These are phyloP conservation scores for Dillenia suffruticosa DNA, from an alignment of 164 flowering plant species.

Conservation along the genomic window DNA sequence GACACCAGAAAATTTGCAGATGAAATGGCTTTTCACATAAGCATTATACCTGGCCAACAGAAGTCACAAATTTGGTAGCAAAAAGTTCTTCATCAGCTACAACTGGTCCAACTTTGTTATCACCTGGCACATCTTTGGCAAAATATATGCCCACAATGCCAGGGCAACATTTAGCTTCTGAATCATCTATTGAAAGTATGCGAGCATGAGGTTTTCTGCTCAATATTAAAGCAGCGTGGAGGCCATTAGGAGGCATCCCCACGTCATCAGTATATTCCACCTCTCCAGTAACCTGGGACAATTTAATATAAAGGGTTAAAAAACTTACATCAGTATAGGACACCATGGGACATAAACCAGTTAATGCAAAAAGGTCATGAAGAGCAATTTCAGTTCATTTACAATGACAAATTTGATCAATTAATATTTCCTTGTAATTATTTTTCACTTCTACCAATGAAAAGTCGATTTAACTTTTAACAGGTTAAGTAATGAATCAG, in stretches of 20 bases:
- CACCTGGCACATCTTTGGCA: conserved; percentile 79
- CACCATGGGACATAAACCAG: no score
- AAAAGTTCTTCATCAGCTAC: conserved; percentile 80
- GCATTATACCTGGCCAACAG: conserved; percentile 83
- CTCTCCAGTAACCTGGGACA: conserved; percentile 77
- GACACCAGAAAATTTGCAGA: not conserved
- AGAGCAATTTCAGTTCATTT: no score
- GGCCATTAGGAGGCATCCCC: conserved; percentile 61
- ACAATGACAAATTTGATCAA: no score
- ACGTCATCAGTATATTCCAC: conserved; percentile 88
- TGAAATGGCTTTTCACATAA: not conserved
- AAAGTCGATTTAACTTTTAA: no score
- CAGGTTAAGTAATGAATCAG: no score
- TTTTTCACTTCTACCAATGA: no score
- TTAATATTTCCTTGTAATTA: no score
- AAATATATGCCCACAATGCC: conserved; percentile 82
- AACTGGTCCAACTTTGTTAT: conserved; percentile 63
- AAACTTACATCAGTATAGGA: no score
- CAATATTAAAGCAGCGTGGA: conserved; percentile 81
- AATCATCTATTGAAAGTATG: conserved; percentile 68
- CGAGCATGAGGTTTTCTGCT: conserved; percentile 90
- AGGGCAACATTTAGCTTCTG: conserved; percentile 59
- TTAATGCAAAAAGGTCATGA: no score
- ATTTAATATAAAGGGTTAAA: not conserved
- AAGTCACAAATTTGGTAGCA: conserved; percentile 79